Base-by-base conservation (phyloP, 306 rosid genomes). In the Prinsepia uniflora region DNA sequence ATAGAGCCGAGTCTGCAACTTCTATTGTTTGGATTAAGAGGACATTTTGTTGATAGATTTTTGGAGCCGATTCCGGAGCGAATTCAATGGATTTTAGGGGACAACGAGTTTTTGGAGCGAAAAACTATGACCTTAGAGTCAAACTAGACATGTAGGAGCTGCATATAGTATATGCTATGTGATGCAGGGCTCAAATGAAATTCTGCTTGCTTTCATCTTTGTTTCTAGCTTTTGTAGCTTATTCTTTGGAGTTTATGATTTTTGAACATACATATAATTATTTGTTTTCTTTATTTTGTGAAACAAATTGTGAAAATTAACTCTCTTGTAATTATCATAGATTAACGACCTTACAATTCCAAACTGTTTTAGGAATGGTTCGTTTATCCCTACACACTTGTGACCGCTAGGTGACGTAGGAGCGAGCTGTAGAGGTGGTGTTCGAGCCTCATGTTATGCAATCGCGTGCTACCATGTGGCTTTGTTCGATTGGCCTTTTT, bases 1-100 rank as follows among this genome's bases (percentile, higher is more conserved):
- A 54, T 52, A 53, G 50, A 53, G 50, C 40, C 5, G 41, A 20
- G 41, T 54, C 73, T 70, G 73, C 64, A 55, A 54, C 42, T 70
- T 55, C 63, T n/a, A 1, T 11, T 4, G 49, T 14, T 18, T 20
- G 10, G 53, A 8, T 2, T 18, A 5, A 18, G 41, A 6, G 7
- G 14, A 4, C 19, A 55, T 19, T 55, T 41, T 20, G 10, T 54
- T 9, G 17, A 55, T 43, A 10, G 43, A 6, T 11, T 34, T 59
- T 34, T 2, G 14, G 52, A n/a, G 73, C 13, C 41, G 5, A 8
- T 3, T 19, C n/a, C 73, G 8, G 54, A 17, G 64, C 20, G 15
- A 19, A 40, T 58, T 58, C 53, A 22, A 8, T 13, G 36, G 0
- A 39, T 40, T 43, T 41, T 40, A 70, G 44, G 64, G 10, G 19